Conservation (phyloP, 2,329 filamentous ascomycete genomes). For the Calonectria pteridis region DNA sequence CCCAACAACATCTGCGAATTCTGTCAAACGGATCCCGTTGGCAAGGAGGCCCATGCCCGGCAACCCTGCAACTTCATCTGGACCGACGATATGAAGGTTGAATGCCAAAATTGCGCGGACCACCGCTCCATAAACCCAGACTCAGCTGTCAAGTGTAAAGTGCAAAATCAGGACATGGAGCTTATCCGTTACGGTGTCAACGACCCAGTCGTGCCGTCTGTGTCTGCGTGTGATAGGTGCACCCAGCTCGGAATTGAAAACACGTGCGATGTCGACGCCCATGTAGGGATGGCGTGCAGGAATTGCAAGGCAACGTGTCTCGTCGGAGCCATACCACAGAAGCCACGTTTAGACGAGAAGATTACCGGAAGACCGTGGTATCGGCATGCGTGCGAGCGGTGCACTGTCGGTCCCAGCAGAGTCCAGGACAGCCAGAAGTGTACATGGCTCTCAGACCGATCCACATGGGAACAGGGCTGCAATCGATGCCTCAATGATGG, state of each 20-base stretch:
- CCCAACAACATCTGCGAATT: conserved; percentile 24
- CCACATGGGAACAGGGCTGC: conserved; percentile 24
- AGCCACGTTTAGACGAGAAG: background rate
- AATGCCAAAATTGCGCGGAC: conserved; percentile 38
- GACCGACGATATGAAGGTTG: background rate
- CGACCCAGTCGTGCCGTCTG: conserved; percentile 21
- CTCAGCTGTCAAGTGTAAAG: conserved; percentile 8
- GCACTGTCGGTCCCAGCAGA: background rate
- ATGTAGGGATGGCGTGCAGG: conserved; percentile 30
- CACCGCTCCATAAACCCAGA: conserved; percentile 22
- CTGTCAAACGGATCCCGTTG: conserved; percentile 25
- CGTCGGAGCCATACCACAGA: background rate
- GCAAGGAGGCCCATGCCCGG: background rate
- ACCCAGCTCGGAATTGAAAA: fast-evolving
- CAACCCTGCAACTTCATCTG: conserved; percentile 15
- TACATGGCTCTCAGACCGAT: conserved; percentile 31
- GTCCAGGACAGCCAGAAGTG: background rate
- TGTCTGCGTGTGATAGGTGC: conserved; percentile 17
- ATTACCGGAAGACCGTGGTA: conserved; percentile 24
- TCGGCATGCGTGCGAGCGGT: conserved; percentile 37
- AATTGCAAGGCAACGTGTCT: conserved; percentile 12
- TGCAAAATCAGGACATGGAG: conserved; percentile 7
- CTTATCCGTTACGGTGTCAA: conserved; percentile 25
- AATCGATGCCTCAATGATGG: conserved; percentile 14
- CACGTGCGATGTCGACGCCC: conserved; percentile 33